These are phyloP conservation scores for Hygrocybe coccinea DNA, from an alignment of 768 basidiomycete species.

Conservation along the genomic window DNA sequence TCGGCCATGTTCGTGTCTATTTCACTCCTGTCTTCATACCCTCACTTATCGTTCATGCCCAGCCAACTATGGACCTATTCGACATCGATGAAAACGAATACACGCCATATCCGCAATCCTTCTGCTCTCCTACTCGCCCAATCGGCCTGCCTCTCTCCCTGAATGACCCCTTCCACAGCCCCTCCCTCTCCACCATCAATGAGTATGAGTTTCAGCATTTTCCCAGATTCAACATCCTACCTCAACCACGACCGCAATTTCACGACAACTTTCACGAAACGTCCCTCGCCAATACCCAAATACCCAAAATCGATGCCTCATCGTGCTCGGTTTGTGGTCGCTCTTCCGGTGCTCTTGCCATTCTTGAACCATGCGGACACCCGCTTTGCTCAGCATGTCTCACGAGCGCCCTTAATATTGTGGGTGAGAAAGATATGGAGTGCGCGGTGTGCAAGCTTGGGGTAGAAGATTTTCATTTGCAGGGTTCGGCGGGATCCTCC, in stretches of 20 bases:
- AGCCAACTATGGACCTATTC: constrained; percentile 49
- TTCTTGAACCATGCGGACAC: constrained; percentile 72
- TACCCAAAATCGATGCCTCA: background rate
- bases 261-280: background rate
- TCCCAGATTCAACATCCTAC: constrained; percentile 24
- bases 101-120: constrained; percentile 31
- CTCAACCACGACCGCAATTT: constrained; percentile 15
- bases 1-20: constrained; percentile 3
- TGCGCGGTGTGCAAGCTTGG: constrained; percentile 73
- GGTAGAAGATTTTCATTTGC: constrained; percentile 65
- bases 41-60: constrained; percentile 6
- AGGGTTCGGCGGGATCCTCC: constrained; percentile 16
- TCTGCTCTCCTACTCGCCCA: constrained; percentile 3
- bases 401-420: constrained; percentile 83
- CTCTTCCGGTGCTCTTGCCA: constrained; percentile 43
- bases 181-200: background rate
- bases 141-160: constrained; percentile 1
- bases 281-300: background rate
- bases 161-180: constrained; percentile 6
- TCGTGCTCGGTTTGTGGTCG: constrained; percentile 13
- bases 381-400: constrained; percentile 75
- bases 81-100: constrained; percentile 71
- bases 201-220: constrained; percentile 5
- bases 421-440: constrained; percentile 84
- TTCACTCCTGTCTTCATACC: constrained; percentile 20